Evolutionary conservation across 192 early-diverging fungal genomes (phyloP), one percentile per base, ranked within the genome.

Genomic region (Entomortierella parvispora): DNA sequence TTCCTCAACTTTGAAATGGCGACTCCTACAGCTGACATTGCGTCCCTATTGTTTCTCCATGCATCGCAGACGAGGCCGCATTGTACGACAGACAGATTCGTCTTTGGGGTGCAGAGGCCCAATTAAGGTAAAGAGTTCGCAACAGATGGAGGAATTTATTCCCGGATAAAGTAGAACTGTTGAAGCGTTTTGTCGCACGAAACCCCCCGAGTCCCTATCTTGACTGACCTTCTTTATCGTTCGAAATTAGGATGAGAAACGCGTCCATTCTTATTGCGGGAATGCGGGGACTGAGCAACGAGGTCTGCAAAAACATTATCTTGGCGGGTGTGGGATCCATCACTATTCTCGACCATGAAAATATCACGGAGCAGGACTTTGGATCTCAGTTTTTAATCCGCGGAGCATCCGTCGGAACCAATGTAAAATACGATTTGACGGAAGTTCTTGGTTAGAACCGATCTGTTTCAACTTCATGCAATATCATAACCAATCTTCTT

Each of bases 1-100:
- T 17, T 31, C 28, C 51, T 14, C 17, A 10, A 53, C 32, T 31
- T 31, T 53, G 46, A 31, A 20, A 6, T 18, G 5, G 22, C 34
- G 0, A 42, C 6, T 8, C 6, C 6, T 20, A 10, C 37, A 9
- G 2, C 23, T 42, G 2, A 26, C 18, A n/a, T 17, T 46, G 3
- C 4, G 25, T 66, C 5, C 5, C 37, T 12, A 40, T 40, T 40
- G 37, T n/a, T n/a, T n/a, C n/a, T n/a, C n/a, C n/a, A 40, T 40
- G 37, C 37, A 9, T 5, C 5, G 5, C 37, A 82, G 97, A 97
- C 42, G 97, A 98, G 69, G 94, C 92, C 9, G 91, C 91, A 37
- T 87, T 99, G 14, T 99, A 99, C 56, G 97, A 99, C 86, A 85
- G 97, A 26, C 97, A 99, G 85, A 99, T 99, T 71, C 87, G 97